These are phyloP conservation scores for Xylaria sp. DNA, from an alignment of 2,329 filamentous ascomycete species.

Conservation along the genomic window DNA sequence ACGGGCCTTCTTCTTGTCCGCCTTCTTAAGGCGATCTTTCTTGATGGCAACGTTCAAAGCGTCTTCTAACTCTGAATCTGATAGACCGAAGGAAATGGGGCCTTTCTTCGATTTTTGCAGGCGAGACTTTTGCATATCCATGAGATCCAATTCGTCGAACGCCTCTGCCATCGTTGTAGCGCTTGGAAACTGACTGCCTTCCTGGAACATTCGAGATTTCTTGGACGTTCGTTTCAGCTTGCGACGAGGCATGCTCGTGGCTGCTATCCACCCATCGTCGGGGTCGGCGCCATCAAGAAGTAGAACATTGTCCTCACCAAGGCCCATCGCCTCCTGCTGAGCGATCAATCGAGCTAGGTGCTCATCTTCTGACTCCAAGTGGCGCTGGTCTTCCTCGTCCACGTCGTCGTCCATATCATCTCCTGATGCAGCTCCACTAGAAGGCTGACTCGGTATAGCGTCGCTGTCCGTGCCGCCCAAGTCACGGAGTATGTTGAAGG, in stretches of 20 bases:
- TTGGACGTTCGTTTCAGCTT: constrained; percentile 47
- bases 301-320: constrained; percentile 68
- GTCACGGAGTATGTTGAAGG: constrained; percentile 52
- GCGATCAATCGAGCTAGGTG: constrained; percentile 69
- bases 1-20: constrained; percentile 74
- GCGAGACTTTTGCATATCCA: constrained; percentile 82
- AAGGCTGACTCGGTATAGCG: constrained; percentile 44
- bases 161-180: constrained; percentile 58
- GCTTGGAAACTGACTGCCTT: constrained; percentile 52
- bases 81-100: constrained; percentile 66
- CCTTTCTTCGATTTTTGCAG: constrained; percentile 73
- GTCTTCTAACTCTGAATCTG: constrained; percentile 74
- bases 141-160: constrained; percentile 81
- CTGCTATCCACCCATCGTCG: constrained; percentile 49
- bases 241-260: constrained; percentile 42
- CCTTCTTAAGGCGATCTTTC: constrained; percentile 78
- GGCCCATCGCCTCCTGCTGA: constrained; percentile 72
- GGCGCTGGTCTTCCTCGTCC: constrained; percentile 52
- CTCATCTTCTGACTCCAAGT: constrained; percentile 64
- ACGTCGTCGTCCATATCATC: constrained; percentile 48
- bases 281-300: constrained; percentile 63
- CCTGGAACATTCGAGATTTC: constrained; percentile 44
- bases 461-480: constrained; percentile 59
- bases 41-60: constrained; percentile 70
- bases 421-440: constrained; percentile 46